Percentiles rank a stretch among this genome's conserved stretches.
These are phyloP conservation scores for Schwanniomyces occidentalis DNA, from an alignment of 805 yeast species.

Conservation along the genomic window DNA sequence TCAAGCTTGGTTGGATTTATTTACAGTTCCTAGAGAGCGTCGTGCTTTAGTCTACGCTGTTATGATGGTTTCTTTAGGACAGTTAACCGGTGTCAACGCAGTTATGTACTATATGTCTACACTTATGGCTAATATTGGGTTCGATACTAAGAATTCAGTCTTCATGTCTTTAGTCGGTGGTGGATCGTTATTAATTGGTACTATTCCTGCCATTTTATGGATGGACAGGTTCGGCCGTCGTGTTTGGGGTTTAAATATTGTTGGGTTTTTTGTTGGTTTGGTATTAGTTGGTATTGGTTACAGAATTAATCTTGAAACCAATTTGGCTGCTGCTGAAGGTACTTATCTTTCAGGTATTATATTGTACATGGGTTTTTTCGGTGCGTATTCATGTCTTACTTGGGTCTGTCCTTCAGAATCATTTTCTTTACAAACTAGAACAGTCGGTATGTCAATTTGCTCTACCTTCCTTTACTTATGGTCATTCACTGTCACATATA, in stretches of 20 bases:
- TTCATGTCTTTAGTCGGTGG: slow-evolving; percentile 73
- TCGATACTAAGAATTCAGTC: slow-evolving; percentile 50
- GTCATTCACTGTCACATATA: slow-evolving; percentile 64
- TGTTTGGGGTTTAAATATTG: slow-evolving; percentile 58
- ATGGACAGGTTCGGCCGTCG: slow-evolving; percentile 61
- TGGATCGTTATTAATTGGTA: slow-evolving; percentile 59
- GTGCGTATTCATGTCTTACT: slow-evolving; percentile 64
- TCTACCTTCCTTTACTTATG: slow-evolving; percentile 57
- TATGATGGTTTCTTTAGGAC: slow-evolving; percentile 61
- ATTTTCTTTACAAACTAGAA: slow-evolving; percentile 57
- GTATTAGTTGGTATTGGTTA: slow-evolving; percentile 62
- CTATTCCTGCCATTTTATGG: slow-evolving; percentile 63
- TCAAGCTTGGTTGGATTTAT: slow-evolving; percentile 50
- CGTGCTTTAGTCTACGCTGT: slow-evolving; percentile 60
- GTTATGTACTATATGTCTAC: slow-evolving; percentile 65
- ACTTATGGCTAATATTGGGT: slow-evolving; percentile 56
- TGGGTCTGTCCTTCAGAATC: slow-evolving; percentile 72
- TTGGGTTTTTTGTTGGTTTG: slow-evolving; percentile 61
- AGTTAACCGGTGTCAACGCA: slow-evolving; percentile 68
- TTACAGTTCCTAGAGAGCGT: slow-evolving; percentile 57
- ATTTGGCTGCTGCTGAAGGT: slow-evolving; percentile 53
- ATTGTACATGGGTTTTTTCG: slow-evolving; percentile 65
- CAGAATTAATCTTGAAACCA: slow-evolving; percentile 35
- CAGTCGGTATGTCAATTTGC: slow-evolving; percentile 65
- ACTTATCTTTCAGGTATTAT: slow-evolving; percentile 63